These are phyloP conservation scores for Aaosphaeria arxii DNA, from an alignment of 2,329 filamentous ascomycete genomes.

Conservation along the genomic window DNA sequence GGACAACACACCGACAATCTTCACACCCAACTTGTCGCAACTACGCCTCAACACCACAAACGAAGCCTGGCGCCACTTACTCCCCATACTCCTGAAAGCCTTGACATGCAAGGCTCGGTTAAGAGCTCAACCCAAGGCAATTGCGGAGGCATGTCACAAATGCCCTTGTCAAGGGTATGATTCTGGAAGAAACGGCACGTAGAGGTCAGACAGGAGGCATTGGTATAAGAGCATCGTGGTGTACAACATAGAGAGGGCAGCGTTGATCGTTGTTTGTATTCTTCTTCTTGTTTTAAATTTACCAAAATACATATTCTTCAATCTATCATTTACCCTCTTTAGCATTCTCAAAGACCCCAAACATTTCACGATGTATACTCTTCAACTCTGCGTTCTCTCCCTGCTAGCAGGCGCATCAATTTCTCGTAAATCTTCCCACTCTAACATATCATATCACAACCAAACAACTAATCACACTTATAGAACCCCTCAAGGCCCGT, in stretches of 20 bases:
- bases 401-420: background rate
- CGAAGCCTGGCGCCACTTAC: conserved; percentile 1
- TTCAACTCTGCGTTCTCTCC: background rate
- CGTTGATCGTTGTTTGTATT: conserved; percentile 1
- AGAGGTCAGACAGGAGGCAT: background rate
- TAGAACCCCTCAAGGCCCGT: conserved; percentile 1
- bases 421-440: background rate
- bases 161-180: background rate
- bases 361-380: background rate
- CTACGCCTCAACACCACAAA: background rate
- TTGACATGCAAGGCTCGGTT: background rate
- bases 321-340: background rate
- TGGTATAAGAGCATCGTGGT: background rate
- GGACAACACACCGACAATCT: background rate
- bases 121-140: background rate
- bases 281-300: background rate
- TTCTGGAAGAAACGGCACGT: too few species aligned
- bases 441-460: background rate
- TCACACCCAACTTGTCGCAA: conserved; percentile 2
- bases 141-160: background rate
- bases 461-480: background rate
- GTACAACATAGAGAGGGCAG: background rate
- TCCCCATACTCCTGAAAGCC: background rate
- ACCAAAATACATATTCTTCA: background rate
- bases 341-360: background rate